Evolutionary conservation across 106 monocot species (phyloP).

Genomic region (Ottelia alismoides): DNA sequence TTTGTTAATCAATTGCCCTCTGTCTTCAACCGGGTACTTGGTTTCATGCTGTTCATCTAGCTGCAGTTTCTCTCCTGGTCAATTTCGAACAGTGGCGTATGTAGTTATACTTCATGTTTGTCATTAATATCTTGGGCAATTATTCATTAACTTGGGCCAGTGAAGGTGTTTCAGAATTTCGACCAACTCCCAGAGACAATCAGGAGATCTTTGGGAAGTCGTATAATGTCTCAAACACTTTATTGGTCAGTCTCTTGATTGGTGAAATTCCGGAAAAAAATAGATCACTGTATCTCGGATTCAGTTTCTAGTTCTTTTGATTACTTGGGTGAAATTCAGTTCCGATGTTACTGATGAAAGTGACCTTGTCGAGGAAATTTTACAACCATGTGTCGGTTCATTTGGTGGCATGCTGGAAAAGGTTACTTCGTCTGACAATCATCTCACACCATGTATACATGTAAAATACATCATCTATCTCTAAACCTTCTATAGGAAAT

Average conservation of each 20-base stretch:
- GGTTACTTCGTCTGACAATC: conserved; percentile 61
- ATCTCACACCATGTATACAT: conserved; percentile 88
- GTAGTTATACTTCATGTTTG: too few species aligned
- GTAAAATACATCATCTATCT: too few species aligned
- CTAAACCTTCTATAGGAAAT: too few species aligned
- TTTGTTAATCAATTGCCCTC: conserved; percentile 82
- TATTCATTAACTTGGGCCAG: too few species aligned
- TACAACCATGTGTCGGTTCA: conserved; percentile 52
- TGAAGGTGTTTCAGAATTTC: conserved; percentile 82
- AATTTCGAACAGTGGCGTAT: not conserved
- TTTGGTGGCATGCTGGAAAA: conserved; percentile 58
- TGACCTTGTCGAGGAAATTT: conserved; percentile 54
- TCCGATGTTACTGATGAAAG: conserved; percentile 74
- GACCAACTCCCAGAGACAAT: conserved; percentile 70
- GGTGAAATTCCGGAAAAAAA: not conserved
- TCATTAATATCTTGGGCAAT: too few species aligned
- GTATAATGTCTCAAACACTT: conserved; percentile 52
- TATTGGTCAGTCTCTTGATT: conserved; percentile 35
- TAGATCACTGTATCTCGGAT: too few species aligned
- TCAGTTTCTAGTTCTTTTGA: too few species aligned
- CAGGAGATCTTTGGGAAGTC: conserved; percentile 58
- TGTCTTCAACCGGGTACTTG: conserved; percentile 63
- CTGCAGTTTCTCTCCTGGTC: not conserved
- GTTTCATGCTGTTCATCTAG: too few species aligned
- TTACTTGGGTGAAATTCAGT: conserved; percentile 81